Conservation (phyloP, 768 basidiomycete species). For the Suillus tomentosus region DNA sequence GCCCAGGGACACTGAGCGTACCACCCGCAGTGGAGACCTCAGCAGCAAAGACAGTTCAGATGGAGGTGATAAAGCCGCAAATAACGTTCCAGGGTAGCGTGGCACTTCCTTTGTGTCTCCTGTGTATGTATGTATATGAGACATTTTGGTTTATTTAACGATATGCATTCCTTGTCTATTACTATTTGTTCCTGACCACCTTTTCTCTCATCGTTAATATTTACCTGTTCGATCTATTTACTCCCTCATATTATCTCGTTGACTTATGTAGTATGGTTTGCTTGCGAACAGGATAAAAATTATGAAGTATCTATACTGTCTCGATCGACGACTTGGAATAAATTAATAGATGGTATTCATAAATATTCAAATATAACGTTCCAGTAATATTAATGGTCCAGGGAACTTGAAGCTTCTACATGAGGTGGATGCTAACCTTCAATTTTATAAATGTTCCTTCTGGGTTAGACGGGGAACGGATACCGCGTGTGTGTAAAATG, state of each 20-base stretch:
- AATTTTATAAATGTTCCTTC: background rate
- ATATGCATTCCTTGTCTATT: constrained; percentile 8
- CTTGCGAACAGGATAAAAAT: background rate
- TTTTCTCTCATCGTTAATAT: background rate
- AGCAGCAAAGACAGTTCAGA: constrained; percentile 10
- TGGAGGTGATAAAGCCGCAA: background rate
- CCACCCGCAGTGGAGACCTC: constrained; percentile 1
- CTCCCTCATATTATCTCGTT: background rate
- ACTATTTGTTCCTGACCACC: background rate
- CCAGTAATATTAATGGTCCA: background rate
- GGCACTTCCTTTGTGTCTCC: background rate
- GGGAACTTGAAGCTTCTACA: too few relatives aligned
- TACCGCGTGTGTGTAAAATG: too few relatives aligned
- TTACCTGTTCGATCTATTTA: background rate
- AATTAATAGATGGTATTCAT: background rate
- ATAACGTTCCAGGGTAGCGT: constrained; percentile 2
- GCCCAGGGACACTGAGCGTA: constrained; percentile 1
- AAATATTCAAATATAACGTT: background rate
- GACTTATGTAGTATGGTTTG: background rate
- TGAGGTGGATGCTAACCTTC: too few relatives aligned
- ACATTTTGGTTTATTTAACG: constrained; percentile 3
- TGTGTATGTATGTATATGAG: background rate
- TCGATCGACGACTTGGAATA: background rate
- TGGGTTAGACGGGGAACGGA: background rate
- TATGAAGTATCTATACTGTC: background rate